Percentiles rank a stretch among this genome's conserved stretches.
Evolutionary conservation across 2,329 filamentous ascomycete species (phyloP).

Genomic region (Colletotrichum endophyticum): DNA sequence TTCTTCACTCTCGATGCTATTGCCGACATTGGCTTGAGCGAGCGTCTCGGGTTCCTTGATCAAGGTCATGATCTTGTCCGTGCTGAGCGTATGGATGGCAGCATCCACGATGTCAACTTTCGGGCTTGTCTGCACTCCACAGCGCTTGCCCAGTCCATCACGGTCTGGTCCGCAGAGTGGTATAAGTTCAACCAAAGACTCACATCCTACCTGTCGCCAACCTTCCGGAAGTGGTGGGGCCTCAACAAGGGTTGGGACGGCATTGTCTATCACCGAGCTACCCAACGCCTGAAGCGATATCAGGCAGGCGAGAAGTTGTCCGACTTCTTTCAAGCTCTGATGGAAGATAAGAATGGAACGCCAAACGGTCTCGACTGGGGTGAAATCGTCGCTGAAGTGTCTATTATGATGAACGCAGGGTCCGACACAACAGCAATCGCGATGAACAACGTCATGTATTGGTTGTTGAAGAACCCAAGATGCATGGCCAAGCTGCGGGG

Average conservation of each 20-base stretch:
- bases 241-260: conserved; percentile 46
- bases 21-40: conserved; percentile 57
- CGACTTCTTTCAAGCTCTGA: conserved; percentile 62
- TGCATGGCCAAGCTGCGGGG: conserved; percentile 42
- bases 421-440: conserved; percentile 53
- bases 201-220: conserved; percentile 12
- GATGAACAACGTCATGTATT: conserved; percentile 57
- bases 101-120: conserved; percentile 47
- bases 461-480: conserved; percentile 51
- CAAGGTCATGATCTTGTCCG: conserved; percentile 48
- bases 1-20: conserved; percentile 63
- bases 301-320: conserved; percentile 57
- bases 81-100: conserved; percentile 49
- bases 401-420: conserved; percentile 57
- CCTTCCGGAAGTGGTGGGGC: neutral
- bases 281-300: conserved; percentile 37
- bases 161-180: conserved; percentile 56
- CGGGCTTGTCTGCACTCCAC: conserved; percentile 57
- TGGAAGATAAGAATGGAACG: conserved; percentile 49
- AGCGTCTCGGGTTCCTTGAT: conserved; percentile 57
- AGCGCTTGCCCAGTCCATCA: conserved; percentile 51
- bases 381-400: conserved; percentile 62
- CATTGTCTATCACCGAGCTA: conserved; percentile 21
- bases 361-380: conserved; percentile 55
- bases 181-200: conserved; percentile 47